phyloP scores from a whole-genome alignment of 179 eudicot species.

The Spergularia azorica region DNA sequence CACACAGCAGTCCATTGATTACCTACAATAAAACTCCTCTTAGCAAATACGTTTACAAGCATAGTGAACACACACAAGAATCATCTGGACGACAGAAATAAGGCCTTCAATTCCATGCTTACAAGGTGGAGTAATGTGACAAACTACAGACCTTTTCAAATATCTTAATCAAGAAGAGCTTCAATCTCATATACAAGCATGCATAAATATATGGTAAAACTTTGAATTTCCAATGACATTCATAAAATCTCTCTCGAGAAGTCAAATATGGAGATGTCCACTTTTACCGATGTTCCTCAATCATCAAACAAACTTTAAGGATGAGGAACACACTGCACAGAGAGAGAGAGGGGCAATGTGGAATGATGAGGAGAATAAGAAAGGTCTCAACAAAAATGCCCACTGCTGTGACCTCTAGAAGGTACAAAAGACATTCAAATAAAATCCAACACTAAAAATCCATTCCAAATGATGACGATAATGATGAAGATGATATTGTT shows the following conservation, averaged over 20 bases:
- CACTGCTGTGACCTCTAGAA: background rate
- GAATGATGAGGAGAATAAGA: background rate
- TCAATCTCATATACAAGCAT: background rate
- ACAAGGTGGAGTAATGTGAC: background rate
- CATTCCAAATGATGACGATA: background rate
- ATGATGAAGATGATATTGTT: too few relatives aligned
- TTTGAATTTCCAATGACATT: too few relatives aligned
- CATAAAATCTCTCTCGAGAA: too few relatives aligned
- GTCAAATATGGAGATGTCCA: background rate
- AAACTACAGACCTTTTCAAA: background rate
- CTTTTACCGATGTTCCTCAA: too few relatives aligned
- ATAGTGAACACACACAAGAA: background rate
- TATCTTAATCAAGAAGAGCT: background rate
- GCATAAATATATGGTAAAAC: background rate
- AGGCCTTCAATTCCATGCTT: background rate
- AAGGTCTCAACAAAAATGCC: background rate
- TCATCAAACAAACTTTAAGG: too few relatives aligned
- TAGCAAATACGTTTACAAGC: slow-evolving; percentile 2
- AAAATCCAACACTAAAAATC: background rate
- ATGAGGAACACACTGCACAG: background rate
- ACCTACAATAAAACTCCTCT: background rate
- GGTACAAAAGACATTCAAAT: background rate
- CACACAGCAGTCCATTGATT: slow-evolving; percentile 30
- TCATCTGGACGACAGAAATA: background rate
- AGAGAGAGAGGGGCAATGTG: background rate